phyloP scores from a whole-genome alignment of 768 basidiomycete genomes.

The Saitozyma podzolica region DNA sequence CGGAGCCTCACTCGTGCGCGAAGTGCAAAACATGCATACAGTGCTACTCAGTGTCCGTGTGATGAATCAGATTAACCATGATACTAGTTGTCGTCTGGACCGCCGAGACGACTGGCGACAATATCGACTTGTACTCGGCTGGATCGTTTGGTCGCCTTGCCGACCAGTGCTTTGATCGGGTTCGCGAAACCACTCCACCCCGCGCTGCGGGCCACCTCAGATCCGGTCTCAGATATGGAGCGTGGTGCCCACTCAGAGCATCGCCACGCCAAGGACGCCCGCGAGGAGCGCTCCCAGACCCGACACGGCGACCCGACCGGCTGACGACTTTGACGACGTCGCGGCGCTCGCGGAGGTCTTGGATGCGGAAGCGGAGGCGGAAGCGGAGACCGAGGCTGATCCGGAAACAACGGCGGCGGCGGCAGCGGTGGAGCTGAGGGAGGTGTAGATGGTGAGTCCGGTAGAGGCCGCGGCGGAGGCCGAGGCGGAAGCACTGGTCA shows the following conservation, averaged over 20 bases:
- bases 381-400: background rate
- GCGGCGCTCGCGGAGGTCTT: conserved; percentile 1
- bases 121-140: no score
- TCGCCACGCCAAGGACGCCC: background rate
- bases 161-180: no score
- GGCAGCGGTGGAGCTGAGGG: background rate
- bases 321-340: background rate
- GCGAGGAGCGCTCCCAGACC: background rate
- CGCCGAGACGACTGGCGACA: no score
- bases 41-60: no score
- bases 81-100: no score
- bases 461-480: conserved; percentile 17
- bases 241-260: background rate
- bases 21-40: no score
- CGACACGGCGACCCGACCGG: background rate
- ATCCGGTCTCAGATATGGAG: no score
- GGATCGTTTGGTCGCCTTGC: no score
- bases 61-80: no score
- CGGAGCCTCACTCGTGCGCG: no score
- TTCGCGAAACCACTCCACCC: no score
- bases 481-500: conserved; percentile 8
- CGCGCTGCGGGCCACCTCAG: no score
- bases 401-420: conserved; percentile 1
- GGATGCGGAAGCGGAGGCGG: background rate
- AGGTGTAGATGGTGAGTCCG: background rate